phyloP scores from a whole-genome alignment of 2,329 filamentous ascomycete species.

The Eutypella sp. region DNA sequence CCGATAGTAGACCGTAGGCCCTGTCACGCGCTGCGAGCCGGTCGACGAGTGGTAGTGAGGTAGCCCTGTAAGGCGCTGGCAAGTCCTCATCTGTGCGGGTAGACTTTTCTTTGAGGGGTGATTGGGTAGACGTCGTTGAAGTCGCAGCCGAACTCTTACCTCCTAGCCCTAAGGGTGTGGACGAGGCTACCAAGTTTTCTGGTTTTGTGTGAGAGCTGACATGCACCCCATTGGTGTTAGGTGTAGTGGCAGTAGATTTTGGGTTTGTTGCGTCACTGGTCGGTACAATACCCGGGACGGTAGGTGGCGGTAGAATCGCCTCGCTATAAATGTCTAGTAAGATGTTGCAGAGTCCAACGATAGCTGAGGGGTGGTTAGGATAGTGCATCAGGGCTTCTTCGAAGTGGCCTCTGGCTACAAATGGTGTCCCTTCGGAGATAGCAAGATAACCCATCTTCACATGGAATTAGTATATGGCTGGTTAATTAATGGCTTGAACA shows the following conservation, averaged over 20 bases:
- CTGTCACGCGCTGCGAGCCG: constrained; percentile 86
- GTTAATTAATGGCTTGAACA: neutral
- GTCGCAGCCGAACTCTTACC: constrained; percentile 9
- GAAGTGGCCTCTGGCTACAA: constrained; percentile 70
- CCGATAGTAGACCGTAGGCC: constrained; percentile 76
- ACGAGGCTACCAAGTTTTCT: constrained; percentile 29
- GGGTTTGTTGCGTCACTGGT: constrained; percentile 22
- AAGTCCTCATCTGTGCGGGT: constrained; percentile 34
- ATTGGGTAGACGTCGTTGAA: constrained; percentile 8
- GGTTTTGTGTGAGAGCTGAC: constrained; percentile 2
- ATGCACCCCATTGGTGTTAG: constrained; percentile 7
- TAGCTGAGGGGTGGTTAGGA: constrained; percentile 74
- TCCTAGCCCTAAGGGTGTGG: constrained; percentile 43
- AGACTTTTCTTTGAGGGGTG: constrained; percentile 8
- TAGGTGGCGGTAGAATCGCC: constrained; percentile 54
- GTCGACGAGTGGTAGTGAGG: constrained; percentile 67
- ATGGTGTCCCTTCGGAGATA: constrained; percentile 55
- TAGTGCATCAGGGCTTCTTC: constrained; percentile 77
- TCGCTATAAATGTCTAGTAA: constrained; percentile 80
- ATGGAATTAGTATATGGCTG: constrained; percentile 21
- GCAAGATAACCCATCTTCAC: constrained; percentile 62
- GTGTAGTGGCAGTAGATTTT: constrained; percentile 3
- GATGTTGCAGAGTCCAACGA: constrained; percentile 77
- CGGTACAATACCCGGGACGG: constrained; percentile 42
- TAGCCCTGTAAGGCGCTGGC: constrained; percentile 49